These are phyloP conservation scores for Typha latifolia DNA, from an alignment of 176 grass and related monocot genomes.

Conservation along the genomic window DNA sequence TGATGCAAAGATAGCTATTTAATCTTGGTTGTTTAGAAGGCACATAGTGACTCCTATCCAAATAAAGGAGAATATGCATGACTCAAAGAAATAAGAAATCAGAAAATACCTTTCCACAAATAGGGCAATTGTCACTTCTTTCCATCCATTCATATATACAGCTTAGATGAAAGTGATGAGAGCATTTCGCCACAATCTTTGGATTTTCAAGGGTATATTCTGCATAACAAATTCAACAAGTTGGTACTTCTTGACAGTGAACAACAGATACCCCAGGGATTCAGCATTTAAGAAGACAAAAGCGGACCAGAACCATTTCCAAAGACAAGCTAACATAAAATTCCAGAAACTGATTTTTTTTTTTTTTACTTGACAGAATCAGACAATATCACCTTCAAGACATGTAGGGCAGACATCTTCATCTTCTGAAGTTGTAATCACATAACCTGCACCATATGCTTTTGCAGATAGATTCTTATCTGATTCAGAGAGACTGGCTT, in stretches of 20 bases:
- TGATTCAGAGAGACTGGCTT: conserved; percentile 51
- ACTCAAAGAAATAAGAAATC: not conserved
- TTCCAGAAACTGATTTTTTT: not conserved
- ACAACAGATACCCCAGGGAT: not conserved
- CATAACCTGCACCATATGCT: conserved; percentile 42
- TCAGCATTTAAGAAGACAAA: not conserved
- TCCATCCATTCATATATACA: conserved; percentile 99
- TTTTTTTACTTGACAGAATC: not conserved
- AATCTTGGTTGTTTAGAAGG: no score
- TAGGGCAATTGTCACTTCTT: conserved; percentile 79
- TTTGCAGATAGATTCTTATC: conserved; percentile 58
- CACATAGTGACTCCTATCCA: no score
- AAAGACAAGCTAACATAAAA: not conserved
- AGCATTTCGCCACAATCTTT: conserved; percentile 73
- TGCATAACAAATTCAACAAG: conserved; percentile 21
- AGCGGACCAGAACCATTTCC: not conserved
- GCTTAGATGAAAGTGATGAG: conserved; percentile 86
- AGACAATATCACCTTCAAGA: conserved; percentile 49
- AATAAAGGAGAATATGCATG: not conserved
- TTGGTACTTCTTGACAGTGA: not conserved
- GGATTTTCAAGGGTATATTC: conserved; percentile 83
- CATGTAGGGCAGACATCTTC: conserved; percentile 95
- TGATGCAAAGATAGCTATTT: no score
- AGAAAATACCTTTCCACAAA: conserved; percentile 59
- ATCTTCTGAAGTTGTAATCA: conserved; percentile 50